Base-by-base conservation (phyloP, 2,329 filamentous ascomycete genomes). In the Didymella exigua region DNA sequence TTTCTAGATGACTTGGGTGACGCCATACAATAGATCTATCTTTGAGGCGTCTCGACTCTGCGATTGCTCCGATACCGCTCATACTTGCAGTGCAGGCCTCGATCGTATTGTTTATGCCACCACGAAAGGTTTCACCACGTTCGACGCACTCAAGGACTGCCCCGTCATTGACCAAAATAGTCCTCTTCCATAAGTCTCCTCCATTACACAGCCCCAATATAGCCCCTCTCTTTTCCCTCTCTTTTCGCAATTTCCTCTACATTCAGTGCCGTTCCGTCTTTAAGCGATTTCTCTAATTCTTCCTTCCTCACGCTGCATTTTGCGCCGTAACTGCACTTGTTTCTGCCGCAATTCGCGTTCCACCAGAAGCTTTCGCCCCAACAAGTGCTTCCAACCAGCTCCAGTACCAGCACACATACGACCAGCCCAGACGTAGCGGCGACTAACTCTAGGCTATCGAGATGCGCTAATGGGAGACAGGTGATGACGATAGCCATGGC, bases 401-500 rank as follows among this genome's bases (percentile, higher is more conserved):
- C 76, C 16, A 72, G 41, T 2, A 66, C 43, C 14, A 78, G 49
- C 37, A 77, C 66, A 16, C 69, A 58, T 1, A 73, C 58, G 0
- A 78, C 54, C 23, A 79, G 31, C 0, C 70, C 71, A 10, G 75
- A 77, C n/a, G 76, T 75, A 5, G 69, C 74, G 2, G 69, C 74
- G 9, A 78, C 63, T 18, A 78, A 57, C 24, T 74, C 57, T 24
- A 79, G 50, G n/a, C 67, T 72, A 56, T 77, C 67, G 6, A 78
- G 46, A 23, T 67, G 56, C 1, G 81, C 81, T 3, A 82, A 68
- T 0, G 86, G 84, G 0, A 88, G 74, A n/a, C 78, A 79, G 53
- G 86, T 77, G 41, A 88, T 70, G 24, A 84, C 67, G 40, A 83
- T 63, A 3, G 81, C 80, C 23, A 85, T 77, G 5, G 69, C 67